Evolutionary conservation across 352 stramenopile species (phyloP).

Genomic region (Pythium graminicola): DNA sequence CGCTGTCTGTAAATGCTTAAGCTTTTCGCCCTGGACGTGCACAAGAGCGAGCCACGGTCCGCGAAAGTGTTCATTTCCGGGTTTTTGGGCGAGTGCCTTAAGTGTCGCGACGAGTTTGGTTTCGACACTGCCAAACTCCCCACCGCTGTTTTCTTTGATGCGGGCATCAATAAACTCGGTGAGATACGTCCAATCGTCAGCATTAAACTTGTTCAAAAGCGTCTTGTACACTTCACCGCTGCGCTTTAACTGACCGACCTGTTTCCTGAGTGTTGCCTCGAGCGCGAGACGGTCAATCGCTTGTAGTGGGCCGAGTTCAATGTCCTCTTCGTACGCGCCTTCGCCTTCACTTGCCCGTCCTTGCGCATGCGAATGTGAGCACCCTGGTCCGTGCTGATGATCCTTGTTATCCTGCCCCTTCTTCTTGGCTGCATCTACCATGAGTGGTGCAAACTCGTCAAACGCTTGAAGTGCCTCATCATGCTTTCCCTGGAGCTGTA

Average conservation of each 20-base stretch:
- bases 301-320: conserved; percentile 78
- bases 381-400: conserved; percentile 18
- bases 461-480: conserved; percentile 60
- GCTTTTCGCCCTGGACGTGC: conserved; percentile 44
- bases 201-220: conserved; percentile 65
- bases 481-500: conserved; percentile 67
- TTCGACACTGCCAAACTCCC: conserved; percentile 16
- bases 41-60: conserved; percentile 62
- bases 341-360: conserved; percentile 59
- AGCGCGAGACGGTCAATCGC: conserved; percentile 65
- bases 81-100: conserved; percentile 33
- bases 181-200: conserved; percentile 80
- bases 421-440: conserved; percentile 19
- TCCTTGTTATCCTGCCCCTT: conserved; percentile 3
- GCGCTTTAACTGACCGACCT: conserved; percentile 44
- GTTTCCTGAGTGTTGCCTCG: conserved; percentile 53
- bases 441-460: conserved; percentile 50
- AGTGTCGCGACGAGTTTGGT: conserved; percentile 36
- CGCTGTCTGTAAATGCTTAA: conserved; percentile 27
- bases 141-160: conserved; percentile 32
- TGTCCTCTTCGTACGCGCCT: conserved; percentile 74
- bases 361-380: conserved; percentile 25
- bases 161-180: conserved; percentile 50
- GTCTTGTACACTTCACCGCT: conserved; percentile 44
- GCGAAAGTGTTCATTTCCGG: conserved; percentile 49